A percentile compares a stretch with the other conserved stretches of the same genome.
These are phyloP conservation scores for Ceratocystis ficicola DNA, from an alignment of 2,329 filamentous ascomycete genomes.

Conservation along the genomic window DNA sequence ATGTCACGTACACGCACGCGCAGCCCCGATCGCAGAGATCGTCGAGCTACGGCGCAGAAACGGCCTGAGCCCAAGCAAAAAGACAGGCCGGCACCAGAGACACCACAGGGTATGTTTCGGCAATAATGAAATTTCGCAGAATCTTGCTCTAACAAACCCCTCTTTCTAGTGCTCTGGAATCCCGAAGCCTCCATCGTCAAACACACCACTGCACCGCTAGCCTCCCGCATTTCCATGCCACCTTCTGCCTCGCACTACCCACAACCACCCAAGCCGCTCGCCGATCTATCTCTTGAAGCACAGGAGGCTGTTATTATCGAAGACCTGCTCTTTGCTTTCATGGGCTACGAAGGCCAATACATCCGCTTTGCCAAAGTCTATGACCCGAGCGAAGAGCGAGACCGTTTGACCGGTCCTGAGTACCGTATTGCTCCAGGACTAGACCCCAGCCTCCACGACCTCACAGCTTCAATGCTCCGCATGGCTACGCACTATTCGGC, in stretches of 20 bases:
- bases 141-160: neutral
- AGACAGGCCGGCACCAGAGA: constrained; percentile 37
- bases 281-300: constrained; percentile 59
- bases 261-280: constrained; percentile 56
- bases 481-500: constrained; percentile 91
- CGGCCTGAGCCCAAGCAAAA: constrained; percentile 36
- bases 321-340: constrained; percentile 86
- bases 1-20: constrained; percentile 45
- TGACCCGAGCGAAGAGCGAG: constrained; percentile 73
- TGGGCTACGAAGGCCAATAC: constrained; percentile 98
- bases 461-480: constrained; percentile 78
- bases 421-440: constrained; percentile 73
- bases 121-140: too few relatives aligned
- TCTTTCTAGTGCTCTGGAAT: constrained; percentile 50
- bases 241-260: constrained; percentile 59
- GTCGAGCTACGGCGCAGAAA: constrained; percentile 28
- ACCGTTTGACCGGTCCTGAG: constrained; percentile 67
- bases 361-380: constrained; percentile 76
- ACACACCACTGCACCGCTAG: constrained; percentile 58
- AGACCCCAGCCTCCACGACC: constrained; percentile 80
- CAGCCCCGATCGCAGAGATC: constrained; percentile 43
- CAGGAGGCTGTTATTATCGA: constrained; percentile 84
- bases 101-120: constrained; percentile 36
- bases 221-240: constrained; percentile 48
- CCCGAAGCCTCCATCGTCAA: constrained; percentile 64